A percentile compares a stretch with the other conserved stretches of the same genome.
Evolutionary conservation across 495 filamentous ascomycete species (phyloP).

Genomic region (Pseudotulostoma volvatum): DNA sequence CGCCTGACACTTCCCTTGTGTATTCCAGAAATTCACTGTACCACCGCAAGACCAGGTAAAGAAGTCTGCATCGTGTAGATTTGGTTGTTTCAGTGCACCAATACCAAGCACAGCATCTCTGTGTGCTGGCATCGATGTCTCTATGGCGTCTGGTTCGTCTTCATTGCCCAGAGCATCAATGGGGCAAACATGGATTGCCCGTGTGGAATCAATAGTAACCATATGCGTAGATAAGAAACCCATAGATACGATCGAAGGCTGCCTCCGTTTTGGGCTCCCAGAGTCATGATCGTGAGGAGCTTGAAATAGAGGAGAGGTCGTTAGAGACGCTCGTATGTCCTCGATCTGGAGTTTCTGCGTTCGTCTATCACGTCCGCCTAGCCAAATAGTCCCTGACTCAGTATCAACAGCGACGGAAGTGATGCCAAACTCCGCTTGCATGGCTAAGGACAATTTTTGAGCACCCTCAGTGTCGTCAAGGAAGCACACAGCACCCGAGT

Average conservation of each 20-base stretch:
- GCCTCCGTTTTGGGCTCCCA: conserved; percentile 10
- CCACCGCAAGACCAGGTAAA: conserved; percentile 77
- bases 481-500: conserved; percentile 31
- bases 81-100: conserved; percentile 37
- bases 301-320: conserved; percentile 14
- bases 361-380: conserved; percentile 35
- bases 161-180: conserved; percentile 14
- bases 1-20: conserved; percentile 47
- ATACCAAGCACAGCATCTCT: conserved; percentile 67
- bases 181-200: conserved; percentile 50
- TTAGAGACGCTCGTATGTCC: conserved; percentile 13
- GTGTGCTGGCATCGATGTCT: conserved; percentile 44
- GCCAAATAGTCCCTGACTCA: conserved; percentile 32
- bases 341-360: conserved; percentile 27
- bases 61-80: conserved; percentile 48
- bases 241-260: conserved; percentile 42
- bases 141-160: conserved; percentile 17
- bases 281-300: conserved; percentile 6
- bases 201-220: conserved; percentile 58
- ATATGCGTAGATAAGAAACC: conserved; percentile 50
- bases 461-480: conserved; percentile 61
- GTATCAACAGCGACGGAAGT: conserved; percentile 40
- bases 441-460: conserved; percentile 38
- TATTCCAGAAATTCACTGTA: conserved; percentile 62
- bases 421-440: conserved; percentile 22